Conservation (phyloP, 345 rosid genomes). For the Eucalyptus grandis region DNA sequence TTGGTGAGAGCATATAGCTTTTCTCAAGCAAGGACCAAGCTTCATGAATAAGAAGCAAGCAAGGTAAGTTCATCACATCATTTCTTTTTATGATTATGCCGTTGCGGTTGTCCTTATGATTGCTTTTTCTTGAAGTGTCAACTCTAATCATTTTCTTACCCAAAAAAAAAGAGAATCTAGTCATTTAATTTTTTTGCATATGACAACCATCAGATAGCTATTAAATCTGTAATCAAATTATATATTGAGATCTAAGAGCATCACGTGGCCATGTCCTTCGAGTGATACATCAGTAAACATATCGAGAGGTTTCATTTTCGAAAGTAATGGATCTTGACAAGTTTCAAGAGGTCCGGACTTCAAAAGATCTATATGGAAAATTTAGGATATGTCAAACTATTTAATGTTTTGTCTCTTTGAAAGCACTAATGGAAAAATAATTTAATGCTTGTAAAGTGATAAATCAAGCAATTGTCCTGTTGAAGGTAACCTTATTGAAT, state of each 20-base stretch:
- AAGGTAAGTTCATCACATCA: constrained; percentile 1
- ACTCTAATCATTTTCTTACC: not conserved
- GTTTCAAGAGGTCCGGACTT: not conserved
- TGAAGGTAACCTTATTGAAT: not conserved
- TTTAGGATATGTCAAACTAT: not conserved
- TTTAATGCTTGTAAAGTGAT: not conserved
- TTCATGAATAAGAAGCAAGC: constrained; percentile 20
- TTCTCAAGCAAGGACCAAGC: constrained; percentile 17
- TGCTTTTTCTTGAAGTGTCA: not conserved
- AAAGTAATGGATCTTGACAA: not conserved
- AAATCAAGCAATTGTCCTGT: not conserved
- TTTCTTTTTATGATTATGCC: not conserved
- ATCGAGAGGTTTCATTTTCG: not conserved
- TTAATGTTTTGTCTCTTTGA: not conserved
- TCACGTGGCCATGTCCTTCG: not conserved
- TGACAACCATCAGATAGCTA: not conserved
- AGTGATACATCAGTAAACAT: not conserved
- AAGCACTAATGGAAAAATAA: not conserved
- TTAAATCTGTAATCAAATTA: not conserved
- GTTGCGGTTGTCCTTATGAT: not conserved
- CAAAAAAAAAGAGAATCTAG: not conserved
- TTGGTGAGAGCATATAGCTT: constrained; percentile 22
- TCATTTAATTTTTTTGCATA: not conserved
- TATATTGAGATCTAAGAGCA: not conserved
- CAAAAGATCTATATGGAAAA: not conserved